A percentile compares a stretch with the other conserved stretches of the same genome.
Evolutionary conservation across 768 basidiomycete genomes (phyloP).

Genomic region (Lanmaoa pseudosensibilis): DNA sequence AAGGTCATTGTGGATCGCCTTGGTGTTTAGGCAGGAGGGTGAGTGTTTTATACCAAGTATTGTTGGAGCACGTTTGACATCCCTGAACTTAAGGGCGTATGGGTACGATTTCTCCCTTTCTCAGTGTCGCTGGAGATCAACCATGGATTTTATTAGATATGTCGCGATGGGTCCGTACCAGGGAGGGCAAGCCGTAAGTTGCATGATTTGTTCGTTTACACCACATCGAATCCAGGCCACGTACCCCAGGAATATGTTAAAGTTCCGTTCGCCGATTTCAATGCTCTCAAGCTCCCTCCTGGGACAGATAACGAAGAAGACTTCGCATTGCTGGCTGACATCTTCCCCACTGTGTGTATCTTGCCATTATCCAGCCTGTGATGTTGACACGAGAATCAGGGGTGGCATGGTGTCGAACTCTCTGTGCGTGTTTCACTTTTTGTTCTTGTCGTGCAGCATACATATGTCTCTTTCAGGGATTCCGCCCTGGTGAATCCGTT

Average conservation of each 20-base stretch:
- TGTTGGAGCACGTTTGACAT: background rate
- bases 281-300: background rate
- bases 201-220: background rate
- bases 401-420: background rate
- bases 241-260: background rate
- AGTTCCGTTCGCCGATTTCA: background rate
- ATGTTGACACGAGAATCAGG: background rate
- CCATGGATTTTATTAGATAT: background rate
- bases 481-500: background rate
- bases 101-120: background rate
- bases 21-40: conserved; percentile 1
- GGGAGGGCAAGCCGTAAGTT: background rate
- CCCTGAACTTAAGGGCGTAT: background rate
- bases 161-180: background rate
- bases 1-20: background rate
- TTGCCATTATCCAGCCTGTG: background rate
- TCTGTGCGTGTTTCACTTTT: background rate
- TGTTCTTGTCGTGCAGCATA: background rate
- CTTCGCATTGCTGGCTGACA: background rate
- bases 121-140: background rate
- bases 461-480: background rate
- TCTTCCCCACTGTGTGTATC: background rate
- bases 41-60: background rate
- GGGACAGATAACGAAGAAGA: background rate
- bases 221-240: background rate